Percentiles rank a stretch among this genome's conserved stretches.
phyloP scores from a whole-genome alignment of 2,329 filamentous ascomycete species.

The Pseudocercospora eumusae region DNA sequence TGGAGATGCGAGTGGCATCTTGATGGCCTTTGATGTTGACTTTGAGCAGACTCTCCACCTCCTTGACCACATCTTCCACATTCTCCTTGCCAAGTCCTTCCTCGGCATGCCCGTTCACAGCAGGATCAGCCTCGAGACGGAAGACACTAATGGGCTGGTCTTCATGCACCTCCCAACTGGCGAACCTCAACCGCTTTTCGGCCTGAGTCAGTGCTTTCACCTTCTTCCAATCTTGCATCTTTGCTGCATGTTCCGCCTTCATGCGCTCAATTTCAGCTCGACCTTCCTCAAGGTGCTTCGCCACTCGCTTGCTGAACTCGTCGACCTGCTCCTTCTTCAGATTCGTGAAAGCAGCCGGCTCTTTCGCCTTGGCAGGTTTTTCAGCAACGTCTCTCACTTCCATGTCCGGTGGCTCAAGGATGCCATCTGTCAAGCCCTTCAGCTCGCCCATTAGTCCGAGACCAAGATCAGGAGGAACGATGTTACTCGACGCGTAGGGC shows the following conservation, averaged over 20 bases:
- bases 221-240: slow-evolving; percentile 72
- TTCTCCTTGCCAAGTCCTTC: slow-evolving; percentile 48
- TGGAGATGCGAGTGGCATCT: slow-evolving; percentile 36
- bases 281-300: slow-evolving; percentile 69
- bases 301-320: slow-evolving; percentile 78
- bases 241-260: slow-evolving; percentile 74
- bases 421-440: slow-evolving; percentile 76
- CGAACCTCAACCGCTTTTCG: slow-evolving; percentile 72
- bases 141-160: slow-evolving; percentile 40
- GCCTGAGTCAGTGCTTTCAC: slow-evolving; percentile 70
- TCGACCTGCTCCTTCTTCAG: slow-evolving; percentile 76
- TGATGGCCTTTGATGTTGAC: slow-evolving; percentile 57
- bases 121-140: slow-evolving; percentile 53
- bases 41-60: slow-evolving; percentile 71
- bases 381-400: slow-evolving; percentile 30
- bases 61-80: slow-evolving; percentile 71
- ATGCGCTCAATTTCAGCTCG: slow-evolving; percentile 81
- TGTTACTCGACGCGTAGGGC: slow-evolving; percentile 80
- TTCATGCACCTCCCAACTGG: slow-evolving; percentile 54
- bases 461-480: slow-evolving; percentile 82
- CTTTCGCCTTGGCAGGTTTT: slow-evolving; percentile 49
- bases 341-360: slow-evolving; percentile 57
- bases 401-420: slow-evolving; percentile 66
- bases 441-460: slow-evolving; percentile 78
- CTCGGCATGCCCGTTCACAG: slow-evolving; percentile 39